These are phyloP conservation scores for Aspergillus diversus DNA, from an alignment of 495 filamentous ascomycete species.

Conservation along the genomic window DNA sequence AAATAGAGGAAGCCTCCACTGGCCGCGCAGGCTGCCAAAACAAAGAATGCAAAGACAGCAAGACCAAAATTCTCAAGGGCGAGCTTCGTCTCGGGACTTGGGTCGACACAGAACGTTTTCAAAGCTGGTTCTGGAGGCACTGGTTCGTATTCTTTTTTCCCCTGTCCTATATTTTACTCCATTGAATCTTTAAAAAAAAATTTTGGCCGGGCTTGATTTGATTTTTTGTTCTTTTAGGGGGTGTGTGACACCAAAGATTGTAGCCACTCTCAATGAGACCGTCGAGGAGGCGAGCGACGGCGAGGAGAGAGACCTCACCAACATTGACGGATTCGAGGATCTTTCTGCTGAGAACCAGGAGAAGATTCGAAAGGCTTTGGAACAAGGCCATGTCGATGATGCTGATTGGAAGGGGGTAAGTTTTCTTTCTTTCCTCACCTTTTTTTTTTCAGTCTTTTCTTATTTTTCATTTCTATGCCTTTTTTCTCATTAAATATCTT, in stretches of 20 bases:
- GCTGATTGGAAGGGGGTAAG: conserved; percentile 81
- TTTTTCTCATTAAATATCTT: conserved; percentile 6
- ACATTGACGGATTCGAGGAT: conserved; percentile 74
- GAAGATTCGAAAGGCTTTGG: conserved; percentile 65
- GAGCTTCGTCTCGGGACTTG: conserved; percentile 71
- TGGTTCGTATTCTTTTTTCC: conserved; percentile 59
- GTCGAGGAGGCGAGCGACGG: conserved; percentile 31
- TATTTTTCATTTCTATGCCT: neutral
- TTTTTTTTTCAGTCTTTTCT: neutral
- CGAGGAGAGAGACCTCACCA: conserved; percentile 42
- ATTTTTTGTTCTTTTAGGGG: conserved; percentile 57
- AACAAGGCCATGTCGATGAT: conserved; percentile 72
- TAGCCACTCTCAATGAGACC: conserved; percentile 57
- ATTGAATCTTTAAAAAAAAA: neutral
- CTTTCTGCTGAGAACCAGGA: conserved; percentile 61
- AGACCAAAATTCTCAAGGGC: conserved; percentile 74
- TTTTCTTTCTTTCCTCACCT: conserved; percentile 22
- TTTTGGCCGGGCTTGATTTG: neutral
- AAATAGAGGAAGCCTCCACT: conserved; percentile 61
- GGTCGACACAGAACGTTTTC: conserved; percentile 55
- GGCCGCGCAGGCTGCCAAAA: conserved; percentile 70
- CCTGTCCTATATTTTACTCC: neutral
- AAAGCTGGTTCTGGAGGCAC: conserved; percentile 71
- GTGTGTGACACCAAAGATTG: conserved; percentile 70
- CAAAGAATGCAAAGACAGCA: conserved; percentile 64